These are phyloP conservation scores for Fraxinus dipetala DNA, from an alignment of 305 asterid species.

Conservation along the genomic window DNA sequence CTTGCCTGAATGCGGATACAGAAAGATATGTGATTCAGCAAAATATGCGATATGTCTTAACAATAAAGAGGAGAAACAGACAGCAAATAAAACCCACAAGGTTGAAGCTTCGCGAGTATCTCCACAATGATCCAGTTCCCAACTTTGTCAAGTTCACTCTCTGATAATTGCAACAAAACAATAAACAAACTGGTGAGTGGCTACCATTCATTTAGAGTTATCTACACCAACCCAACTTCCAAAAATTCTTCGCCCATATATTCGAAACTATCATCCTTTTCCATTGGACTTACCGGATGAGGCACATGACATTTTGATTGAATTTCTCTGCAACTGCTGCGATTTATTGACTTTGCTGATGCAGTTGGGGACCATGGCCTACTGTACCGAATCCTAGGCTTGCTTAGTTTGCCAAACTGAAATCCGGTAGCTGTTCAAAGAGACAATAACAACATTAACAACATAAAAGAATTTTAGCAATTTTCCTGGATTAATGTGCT, in stretches of 20 bases:
- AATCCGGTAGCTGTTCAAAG: conserved; percentile 57
- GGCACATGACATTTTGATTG: conserved; percentile 41
- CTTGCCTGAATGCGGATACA: conserved; percentile 44
- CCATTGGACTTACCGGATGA: conserved; percentile 43
- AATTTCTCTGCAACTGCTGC: conserved; percentile 48
- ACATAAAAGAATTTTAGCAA: background rate
- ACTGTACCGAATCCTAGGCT: conserved; percentile 64
- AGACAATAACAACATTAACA: background rate
- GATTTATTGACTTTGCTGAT: conserved; percentile 54
- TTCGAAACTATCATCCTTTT: background rate
- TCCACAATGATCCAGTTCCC: conserved; percentile 79
- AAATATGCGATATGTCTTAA: background rate
- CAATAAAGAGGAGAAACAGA: background rate
- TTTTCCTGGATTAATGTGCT: background rate
- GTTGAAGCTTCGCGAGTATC: conserved; percentile 77
- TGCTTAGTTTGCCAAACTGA: conserved; percentile 69
- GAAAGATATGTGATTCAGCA: background rate
- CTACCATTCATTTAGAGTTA: background rate
- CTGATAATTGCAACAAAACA: conserved; percentile 31
- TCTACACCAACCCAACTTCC: background rate
- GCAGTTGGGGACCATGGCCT: conserved; percentile 68
- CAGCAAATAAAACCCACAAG: conserved; percentile 47
- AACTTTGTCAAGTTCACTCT: conserved; percentile 68
- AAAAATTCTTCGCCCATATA: background rate
- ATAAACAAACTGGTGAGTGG: background rate